Evolutionary conservation across 2,329 filamentous ascomycete genomes (phyloP).

Genomic region (Davidsoniella eucalypti): DNA sequence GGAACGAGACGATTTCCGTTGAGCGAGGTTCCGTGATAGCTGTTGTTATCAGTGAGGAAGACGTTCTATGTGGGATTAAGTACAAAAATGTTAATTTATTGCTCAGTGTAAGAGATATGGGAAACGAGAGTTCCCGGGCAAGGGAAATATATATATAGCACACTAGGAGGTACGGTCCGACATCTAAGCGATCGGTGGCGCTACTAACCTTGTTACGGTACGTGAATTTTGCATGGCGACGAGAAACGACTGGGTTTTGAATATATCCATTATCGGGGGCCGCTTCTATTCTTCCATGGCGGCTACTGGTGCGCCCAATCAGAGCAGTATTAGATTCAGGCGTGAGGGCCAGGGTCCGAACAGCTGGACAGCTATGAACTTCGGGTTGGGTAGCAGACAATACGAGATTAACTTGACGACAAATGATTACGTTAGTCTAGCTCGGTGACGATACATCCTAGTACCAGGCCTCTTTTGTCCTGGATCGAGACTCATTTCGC

Average conservation of each 20-base stretch:
- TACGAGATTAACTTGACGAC: no score
- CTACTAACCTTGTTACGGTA: slow-evolving; percentile 7
- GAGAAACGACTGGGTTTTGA: slow-evolving; percentile 11
- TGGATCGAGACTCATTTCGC: no score
- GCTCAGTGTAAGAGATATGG: no score
- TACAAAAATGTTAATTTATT: background rate
- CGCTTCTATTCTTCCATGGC: background rate
- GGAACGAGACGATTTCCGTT: slow-evolving; percentile 3
- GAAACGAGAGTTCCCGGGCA: background rate
- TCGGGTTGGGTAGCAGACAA: background rate
- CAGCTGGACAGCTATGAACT: background rate
- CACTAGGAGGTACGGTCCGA: background rate
- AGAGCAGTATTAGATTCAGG: background rate
- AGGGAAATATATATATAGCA: background rate
- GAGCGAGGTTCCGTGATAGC: slow-evolving; percentile 12
- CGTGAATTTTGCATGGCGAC: slow-evolving; percentile 8
- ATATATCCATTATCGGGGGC: slow-evolving; percentile 9
- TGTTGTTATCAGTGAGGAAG: slow-evolving; percentile 9
- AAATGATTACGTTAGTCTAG: no score
- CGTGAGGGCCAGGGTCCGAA: slow-evolving; percentile 5
- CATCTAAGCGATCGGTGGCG: no score
- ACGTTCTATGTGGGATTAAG: background rate
- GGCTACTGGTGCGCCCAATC: slow-evolving; percentile 11
- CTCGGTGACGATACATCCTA: no score
- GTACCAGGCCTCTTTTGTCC: no score